These are phyloP conservation scores for Talaromyces liani DNA, from an alignment of 495 filamentous ascomycete genomes.

Conservation along the genomic window DNA sequence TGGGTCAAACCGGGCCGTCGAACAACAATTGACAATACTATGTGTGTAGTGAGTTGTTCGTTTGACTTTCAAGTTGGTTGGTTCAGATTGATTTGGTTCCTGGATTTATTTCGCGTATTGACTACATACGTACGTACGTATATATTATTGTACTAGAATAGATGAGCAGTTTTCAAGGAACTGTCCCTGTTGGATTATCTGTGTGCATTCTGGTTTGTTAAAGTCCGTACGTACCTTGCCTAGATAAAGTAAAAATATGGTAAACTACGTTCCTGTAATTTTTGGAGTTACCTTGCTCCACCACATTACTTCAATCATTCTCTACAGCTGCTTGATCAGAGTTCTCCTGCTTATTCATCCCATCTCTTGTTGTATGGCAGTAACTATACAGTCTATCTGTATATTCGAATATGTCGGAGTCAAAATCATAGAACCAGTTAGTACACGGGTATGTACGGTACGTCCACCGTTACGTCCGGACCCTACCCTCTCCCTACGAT, in stretches of 20 bases:
- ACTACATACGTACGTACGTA: background rate
- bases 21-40: background rate
- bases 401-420: background rate
- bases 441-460: background rate
- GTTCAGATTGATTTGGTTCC: background rate
- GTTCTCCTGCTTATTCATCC: too few relatives aligned
- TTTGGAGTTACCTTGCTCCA: background rate
- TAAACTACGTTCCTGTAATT: background rate
- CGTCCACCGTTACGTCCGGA: background rate
- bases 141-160: too few relatives aligned
- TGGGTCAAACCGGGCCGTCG: background rate
- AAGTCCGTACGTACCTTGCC: background rate
- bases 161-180: background rate
- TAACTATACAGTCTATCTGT: too few relatives aligned
- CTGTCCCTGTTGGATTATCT: background rate
- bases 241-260: background rate
- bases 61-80: background rate
- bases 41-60: background rate
- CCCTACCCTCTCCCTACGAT: background rate
- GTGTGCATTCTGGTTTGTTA: background rate
- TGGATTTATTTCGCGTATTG: background rate
- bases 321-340: too few relatives aligned
- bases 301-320: background rate
- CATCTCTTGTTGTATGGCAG: too few relatives aligned
- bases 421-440: too few relatives aligned